Percentiles rank a stretch among this genome's conserved stretches.
phyloP scores from a whole-genome alignment of 78 protist genomes.

The Monosiga brevicollis region DNA sequence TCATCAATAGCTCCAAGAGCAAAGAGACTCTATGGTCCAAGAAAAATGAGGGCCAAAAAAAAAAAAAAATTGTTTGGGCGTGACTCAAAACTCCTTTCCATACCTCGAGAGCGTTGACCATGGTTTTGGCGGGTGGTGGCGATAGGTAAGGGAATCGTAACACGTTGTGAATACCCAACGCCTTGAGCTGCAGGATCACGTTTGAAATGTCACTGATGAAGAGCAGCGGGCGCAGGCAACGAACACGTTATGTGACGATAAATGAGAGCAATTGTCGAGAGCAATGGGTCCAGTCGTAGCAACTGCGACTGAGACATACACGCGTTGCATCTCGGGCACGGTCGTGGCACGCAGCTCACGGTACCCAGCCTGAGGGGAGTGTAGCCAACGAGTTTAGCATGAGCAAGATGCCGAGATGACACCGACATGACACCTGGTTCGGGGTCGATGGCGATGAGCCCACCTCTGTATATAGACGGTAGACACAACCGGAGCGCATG shows the following conservation, averaged over 20 bases:
- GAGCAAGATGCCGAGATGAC: no score
- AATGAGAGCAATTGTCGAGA: no score
- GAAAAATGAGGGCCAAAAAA: neutral
- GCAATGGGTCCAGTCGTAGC: neutral
- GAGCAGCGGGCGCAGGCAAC: no score
- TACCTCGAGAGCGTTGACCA: constrained; percentile 36
- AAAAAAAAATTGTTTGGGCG: no score
- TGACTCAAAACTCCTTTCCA: neutral
- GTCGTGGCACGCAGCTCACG: constrained; percentile 58
- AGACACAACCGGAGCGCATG: constrained; percentile 52
- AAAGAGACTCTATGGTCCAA: constrained; percentile 20
- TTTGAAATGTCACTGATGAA: constrained; percentile 31
- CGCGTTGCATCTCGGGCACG: constrained; percentile 76
- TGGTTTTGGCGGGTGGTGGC: constrained; percentile 59
- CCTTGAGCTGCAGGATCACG: constrained; percentile 63
- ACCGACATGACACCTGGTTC: no score
- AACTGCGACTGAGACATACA: constrained; percentile 30
- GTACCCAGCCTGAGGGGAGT: neutral
- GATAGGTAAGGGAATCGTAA: constrained; percentile 68
- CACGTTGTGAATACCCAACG: constrained; percentile 73
- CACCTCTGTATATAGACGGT: constrained; percentile 23
- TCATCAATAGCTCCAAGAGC: constrained; percentile 73
- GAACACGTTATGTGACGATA: no score
- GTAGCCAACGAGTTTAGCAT: no score
- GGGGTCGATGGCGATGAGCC: neutral